Conservation (phyloP, 2,329 filamentous ascomycete genomes). For the Ceratocystis papillata region DNA sequence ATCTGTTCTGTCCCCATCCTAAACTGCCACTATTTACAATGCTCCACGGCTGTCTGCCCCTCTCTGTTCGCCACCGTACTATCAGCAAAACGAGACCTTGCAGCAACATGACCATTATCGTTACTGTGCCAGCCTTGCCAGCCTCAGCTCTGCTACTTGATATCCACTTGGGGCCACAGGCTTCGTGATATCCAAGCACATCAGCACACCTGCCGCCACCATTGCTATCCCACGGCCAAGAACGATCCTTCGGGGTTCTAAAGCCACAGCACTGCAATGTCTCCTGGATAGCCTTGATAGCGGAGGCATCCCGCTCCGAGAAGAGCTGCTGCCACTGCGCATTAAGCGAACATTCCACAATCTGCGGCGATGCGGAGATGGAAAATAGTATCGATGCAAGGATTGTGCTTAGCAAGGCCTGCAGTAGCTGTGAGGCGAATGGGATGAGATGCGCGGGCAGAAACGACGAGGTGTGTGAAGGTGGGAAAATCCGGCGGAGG, state of each 20-base stretch:
- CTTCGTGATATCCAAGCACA: slow-evolving; percentile 36
- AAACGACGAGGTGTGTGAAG: neutral
- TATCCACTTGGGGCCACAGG: slow-evolving; percentile 46
- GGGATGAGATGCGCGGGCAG: slow-evolving; percentile 1
- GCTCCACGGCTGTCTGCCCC: neutral
- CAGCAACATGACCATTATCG: slow-evolving; percentile 44
- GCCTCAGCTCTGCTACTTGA: slow-evolving; percentile 37
- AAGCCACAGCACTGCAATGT: slow-evolving; percentile 57
- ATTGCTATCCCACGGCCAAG: slow-evolving; percentile 47
- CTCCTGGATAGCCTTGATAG: slow-evolving; percentile 54
- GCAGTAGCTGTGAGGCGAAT: neutral
- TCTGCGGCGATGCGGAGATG: neutral
- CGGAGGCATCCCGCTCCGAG: slow-evolving; percentile 37
- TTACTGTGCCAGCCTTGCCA: slow-evolving; percentile 41
- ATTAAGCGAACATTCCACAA: slow-evolving; percentile 25
- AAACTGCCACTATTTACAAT: neutral
- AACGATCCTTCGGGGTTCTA: slow-evolving; percentile 45
- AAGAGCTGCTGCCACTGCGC: slow-evolving; percentile 27
- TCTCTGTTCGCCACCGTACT: neutral
- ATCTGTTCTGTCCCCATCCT: neutral
- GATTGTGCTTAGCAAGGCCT: slow-evolving; percentile 26
- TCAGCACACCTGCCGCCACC: slow-evolving; percentile 35
- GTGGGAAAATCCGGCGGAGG: neutral
- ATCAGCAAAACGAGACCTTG: slow-evolving; percentile 45
- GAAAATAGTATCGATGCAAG: slow-evolving; percentile 37